Evolutionary conservation across 1,139 yeast genomes (phyloP), one percentile per base, ranked within the genome.

Genomic region (Debaryomycetaceae sp.): DNA sequence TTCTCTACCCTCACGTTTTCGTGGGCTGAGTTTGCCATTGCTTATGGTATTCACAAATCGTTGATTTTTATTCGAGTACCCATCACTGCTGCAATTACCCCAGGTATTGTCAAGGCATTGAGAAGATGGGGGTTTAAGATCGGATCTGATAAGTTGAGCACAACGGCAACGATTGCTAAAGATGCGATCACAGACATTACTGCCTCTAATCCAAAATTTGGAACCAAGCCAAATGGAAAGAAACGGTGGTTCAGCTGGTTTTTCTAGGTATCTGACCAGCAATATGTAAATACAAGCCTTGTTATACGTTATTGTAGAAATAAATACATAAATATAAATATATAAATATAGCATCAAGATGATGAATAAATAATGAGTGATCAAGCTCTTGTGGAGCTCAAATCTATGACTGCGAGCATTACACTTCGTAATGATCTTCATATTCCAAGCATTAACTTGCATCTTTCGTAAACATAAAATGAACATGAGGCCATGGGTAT

Each of bases 401-500:
- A 22, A 8, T 8, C 4, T 11, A 22, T 28, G 29, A 39, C 13
- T 19, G 18, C 9, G 19, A 17, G 26, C 7, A 8, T 8, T 2
- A 3, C 11, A 11, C 26, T 22, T 8, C 22, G 14, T 19, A 16
- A 37, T 19, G 24, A 15, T 31, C 17, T 35, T 43, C 46, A 79
- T 42, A 86, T 84, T 33, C 87, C 87, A 46, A 88, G 65, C 35
- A 72, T 58, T 49, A 70, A 66, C 65, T 92, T 92, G 64, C 83
- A 74, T 46, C 97, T 74, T 64, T 92, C 98, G 63, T 92, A 92
- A 28, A 91, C 96, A 59, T 81, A 91, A 62, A 91, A 92, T 13
- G 96, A 85, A 61, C 98, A 91, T 37, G 98, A 96, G 55, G 83
- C 92, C 98, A 92, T 92, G 14, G 99, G 99, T 16, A 87, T 81